Evolutionary conservation across 805 yeast genomes (phyloP).

Genomic region (Cephaloascus fragrans): DNA sequence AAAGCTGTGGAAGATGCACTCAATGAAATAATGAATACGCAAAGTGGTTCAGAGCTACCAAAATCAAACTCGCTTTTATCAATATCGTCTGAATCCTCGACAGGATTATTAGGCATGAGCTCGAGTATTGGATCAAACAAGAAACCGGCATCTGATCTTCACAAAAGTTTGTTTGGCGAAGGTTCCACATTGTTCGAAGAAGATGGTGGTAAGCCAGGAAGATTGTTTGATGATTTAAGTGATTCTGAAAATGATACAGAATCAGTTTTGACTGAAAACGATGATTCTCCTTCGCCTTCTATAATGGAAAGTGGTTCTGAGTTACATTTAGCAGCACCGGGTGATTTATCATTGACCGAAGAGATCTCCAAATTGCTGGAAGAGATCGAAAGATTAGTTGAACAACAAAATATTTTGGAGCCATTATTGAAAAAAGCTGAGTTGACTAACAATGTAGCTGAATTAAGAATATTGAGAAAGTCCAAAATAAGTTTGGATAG

Average conservation of each 20-base stretch:
- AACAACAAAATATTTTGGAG: constrained; percentile 55
- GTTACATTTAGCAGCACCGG: constrained; percentile 55
- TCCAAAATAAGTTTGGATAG: constrained; percentile 58
- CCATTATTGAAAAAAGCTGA: constrained; percentile 76
- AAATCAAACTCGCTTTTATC: neutral
- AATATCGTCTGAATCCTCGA: neutral
- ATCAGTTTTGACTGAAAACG: neutral
- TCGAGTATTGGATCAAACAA: constrained; percentile 1
- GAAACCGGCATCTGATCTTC: constrained; percentile 5
- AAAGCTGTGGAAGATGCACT: constrained; percentile 63
- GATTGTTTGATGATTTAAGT: constrained; percentile 18
- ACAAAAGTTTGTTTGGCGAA: constrained; percentile 14
- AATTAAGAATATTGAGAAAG: constrained; percentile 55
- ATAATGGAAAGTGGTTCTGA: constrained; percentile 8
- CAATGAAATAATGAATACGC: constrained; percentile 39
- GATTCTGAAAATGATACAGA: constrained; percentile 18
- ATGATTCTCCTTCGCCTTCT: neutral
- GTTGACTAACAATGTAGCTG: constrained; percentile 65
- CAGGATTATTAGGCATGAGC: neutral
- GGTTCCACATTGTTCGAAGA: constrained; percentile 23
- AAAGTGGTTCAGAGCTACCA: neutral
- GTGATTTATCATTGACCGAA: constrained; percentile 53
- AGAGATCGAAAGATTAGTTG: constrained; percentile 48
- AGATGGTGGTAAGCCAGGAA: constrained; percentile 13
- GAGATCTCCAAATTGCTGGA: constrained; percentile 50